Evolutionary conservation across 2,329 filamentous ascomycete species (phyloP).

Genomic region (Alternaria sp.): DNA sequence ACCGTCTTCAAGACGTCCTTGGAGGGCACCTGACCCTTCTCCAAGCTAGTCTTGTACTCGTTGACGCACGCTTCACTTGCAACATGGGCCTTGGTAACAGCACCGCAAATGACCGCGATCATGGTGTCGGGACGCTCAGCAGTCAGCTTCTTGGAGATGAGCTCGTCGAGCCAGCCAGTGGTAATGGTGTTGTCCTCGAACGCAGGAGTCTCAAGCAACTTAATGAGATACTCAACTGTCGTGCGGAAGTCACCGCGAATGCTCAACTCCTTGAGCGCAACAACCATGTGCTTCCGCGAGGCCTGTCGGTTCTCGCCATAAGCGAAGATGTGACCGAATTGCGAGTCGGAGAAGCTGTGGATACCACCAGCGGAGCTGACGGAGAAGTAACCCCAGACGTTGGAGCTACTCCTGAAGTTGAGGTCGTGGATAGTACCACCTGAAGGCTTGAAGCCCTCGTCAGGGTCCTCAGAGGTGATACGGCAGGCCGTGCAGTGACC

Average conservation of each 20-base stretch:
- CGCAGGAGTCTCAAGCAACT: conserved; percentile 95
- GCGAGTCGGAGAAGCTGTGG: conserved; percentile 98
- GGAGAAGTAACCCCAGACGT: conserved; percentile 99
- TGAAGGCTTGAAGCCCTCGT: conserved; percentile 99
- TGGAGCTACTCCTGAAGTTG: conserved; percentile 98
- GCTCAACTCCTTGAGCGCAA: conserved; percentile 96
- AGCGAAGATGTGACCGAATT: conserved; percentile 99
- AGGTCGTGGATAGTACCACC: conserved; percentile 99
- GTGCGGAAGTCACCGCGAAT: conserved; percentile 99
- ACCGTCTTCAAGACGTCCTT: conserved; percentile 98
- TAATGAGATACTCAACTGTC: conserved; percentile 98
- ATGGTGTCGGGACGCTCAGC: conserved; percentile 93
- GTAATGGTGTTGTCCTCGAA: conserved; percentile 99
- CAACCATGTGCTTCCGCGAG: conserved; percentile 98
- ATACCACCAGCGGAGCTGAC: conserved; percentile 96
- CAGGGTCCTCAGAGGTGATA: conserved; percentile 98
- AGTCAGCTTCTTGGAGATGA: conserved; percentile 96
- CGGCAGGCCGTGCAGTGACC: conserved; percentile 97
- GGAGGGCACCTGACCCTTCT: conserved; percentile 96
- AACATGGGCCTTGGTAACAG: conserved; percentile 91
- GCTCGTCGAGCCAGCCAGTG: conserved; percentile 97
- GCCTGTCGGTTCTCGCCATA: conserved; percentile 97
- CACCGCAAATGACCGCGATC: conserved; percentile 93
- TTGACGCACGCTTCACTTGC: conserved; percentile 88
- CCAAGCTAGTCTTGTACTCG: conserved; percentile 86